Percentiles rank a stretch among this genome's conserved stretches.
Evolutionary conservation across 148 eudicot genomes (phyloP).

Genomic region (Persicaria tinctoria): DNA sequence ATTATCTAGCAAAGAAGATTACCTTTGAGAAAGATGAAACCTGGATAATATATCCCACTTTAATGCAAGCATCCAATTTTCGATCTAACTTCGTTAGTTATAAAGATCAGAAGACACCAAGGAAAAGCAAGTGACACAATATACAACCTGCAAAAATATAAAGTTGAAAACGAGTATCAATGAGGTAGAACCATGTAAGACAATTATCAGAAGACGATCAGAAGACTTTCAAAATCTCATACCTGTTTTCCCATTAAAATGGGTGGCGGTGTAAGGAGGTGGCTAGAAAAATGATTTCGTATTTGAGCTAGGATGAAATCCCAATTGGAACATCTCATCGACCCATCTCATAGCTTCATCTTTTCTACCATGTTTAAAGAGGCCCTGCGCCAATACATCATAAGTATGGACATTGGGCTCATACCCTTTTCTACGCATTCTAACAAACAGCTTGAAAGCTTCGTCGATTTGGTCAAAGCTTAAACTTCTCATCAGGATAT

Average conservation of each 20-base stretch:
- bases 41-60: not conserved
- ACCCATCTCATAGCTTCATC: constrained; percentile 33
- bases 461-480: constrained; percentile 33
- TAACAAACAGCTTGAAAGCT: constrained; percentile 28
- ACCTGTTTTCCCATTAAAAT: not conserved
- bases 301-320: constrained; percentile 12
- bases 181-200: not conserved
- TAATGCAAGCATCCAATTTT: not conserved
- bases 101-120: not conserved
- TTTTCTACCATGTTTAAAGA: constrained; percentile 28
- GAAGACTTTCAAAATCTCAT: not conserved
- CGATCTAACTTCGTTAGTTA: not conserved
- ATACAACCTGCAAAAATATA: not conserved
- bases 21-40: not conserved
- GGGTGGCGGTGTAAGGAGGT: not conserved
- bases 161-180: not conserved
- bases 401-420: constrained; percentile 35
- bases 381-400: constrained; percentile 32
- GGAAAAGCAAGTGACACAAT: not conserved
- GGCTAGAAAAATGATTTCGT: not conserved
- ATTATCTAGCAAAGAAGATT: not conserved
- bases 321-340: constrained; percentile 35
- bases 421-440: constrained; percentile 40
- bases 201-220: not conserved
- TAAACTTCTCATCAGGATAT: constrained; percentile 57